These are phyloP conservation scores for Yamadazyma membranifaciens DNA, from an alignment of 1,139 yeast genomes.

Conservation along the genomic window DNA sequence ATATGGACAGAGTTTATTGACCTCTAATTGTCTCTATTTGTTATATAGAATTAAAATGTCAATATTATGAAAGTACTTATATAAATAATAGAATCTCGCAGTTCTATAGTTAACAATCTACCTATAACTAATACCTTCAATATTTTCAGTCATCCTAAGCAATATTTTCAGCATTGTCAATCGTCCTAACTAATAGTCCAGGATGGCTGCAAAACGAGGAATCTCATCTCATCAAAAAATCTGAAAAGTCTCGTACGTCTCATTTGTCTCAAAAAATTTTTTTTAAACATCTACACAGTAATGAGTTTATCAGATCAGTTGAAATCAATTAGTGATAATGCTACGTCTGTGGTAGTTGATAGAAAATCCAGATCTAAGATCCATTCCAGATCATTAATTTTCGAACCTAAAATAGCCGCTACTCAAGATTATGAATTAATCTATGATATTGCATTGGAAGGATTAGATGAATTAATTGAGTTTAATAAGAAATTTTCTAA, in stretches of 20 bases:
- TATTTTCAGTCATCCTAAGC: too few relatives aligned
- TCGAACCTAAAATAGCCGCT: conserved; percentile 84
- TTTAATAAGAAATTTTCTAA: conserved; percentile 73
- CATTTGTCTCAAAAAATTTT: conserved; percentile 2
- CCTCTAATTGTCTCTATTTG: neutral
- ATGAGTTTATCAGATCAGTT: conserved; percentile 81
- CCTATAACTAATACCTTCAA: too few relatives aligned
- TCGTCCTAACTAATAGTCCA: too few relatives aligned
- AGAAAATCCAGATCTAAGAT: conserved; percentile 82
- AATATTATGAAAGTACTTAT: too few relatives aligned
- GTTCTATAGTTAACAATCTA: too few relatives aligned
- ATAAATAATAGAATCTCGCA: too few relatives aligned
- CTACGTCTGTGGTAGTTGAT: conserved; percentile 77
- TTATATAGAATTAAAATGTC: too few relatives aligned
- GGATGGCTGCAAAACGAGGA: too few relatives aligned
- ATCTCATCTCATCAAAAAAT: conserved; percentile 1
- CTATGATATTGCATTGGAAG: conserved; percentile 70
- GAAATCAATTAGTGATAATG: conserved; percentile 63
- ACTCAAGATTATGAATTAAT: conserved; percentile 89
- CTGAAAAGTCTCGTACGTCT: too few relatives aligned
- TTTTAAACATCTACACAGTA: neutral
- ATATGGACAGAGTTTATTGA: too few relatives aligned
- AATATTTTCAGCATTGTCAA: too few relatives aligned
- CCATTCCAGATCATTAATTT: conserved; percentile 85
- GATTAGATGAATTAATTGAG: conserved; percentile 66